phyloP scores from a whole-genome alignment of 306 rosid species.

The Neltuma alba region DNA sequence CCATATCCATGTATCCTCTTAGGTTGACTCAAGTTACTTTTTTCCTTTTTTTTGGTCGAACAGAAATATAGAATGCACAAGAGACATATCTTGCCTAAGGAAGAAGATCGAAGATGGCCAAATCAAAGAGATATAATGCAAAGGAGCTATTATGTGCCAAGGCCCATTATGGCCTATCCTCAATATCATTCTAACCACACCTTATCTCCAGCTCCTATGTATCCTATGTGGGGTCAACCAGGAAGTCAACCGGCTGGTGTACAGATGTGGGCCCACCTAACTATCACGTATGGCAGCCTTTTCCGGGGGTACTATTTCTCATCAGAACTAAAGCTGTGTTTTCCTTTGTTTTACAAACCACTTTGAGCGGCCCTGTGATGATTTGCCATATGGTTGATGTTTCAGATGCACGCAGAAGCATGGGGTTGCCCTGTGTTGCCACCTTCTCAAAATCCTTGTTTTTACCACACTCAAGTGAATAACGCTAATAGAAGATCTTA shows the following conservation, averaged over 20 bases:
- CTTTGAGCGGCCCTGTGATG: slow-evolving; percentile 3
- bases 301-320: slow-evolving; percentile 60
- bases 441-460: slow-evolving; percentile 53
- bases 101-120: slow-evolving; percentile 67
- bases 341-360: not conserved
- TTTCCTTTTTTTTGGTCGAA: slow-evolving; percentile 10
- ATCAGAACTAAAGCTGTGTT: not conserved
- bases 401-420: slow-evolving; percentile 81
- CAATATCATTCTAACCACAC: slow-evolving; percentile 67
- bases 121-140: slow-evolving; percentile 60
- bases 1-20: slow-evolving; percentile 1
- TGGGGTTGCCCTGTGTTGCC: slow-evolving; percentile 95
- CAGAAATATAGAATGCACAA: slow-evolving; percentile 94
- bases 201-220: slow-evolving; percentile 54
- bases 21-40: slow-evolving; percentile 24
- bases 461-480: slow-evolving; percentile 67
- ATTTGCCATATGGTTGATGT: slow-evolving; percentile 34
- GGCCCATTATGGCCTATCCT: slow-evolving; percentile 81
- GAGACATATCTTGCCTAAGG: slow-evolving; percentile 75
- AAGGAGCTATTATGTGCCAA: slow-evolving; percentile 59
- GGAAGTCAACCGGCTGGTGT: slow-evolving; percentile 46
- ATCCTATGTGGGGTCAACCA: slow-evolving; percentile 79
- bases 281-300: slow-evolving; percentile 73
- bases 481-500: slow-evolving; percentile 2
- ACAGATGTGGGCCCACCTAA: slow-evolving; percentile 62